Percentiles rank a stretch among this genome's conserved stretches.
These are phyloP conservation scores for Nigrospora oryzae DNA, from an alignment of 2,329 filamentous ascomycete genomes.

Conservation along the genomic window DNA sequence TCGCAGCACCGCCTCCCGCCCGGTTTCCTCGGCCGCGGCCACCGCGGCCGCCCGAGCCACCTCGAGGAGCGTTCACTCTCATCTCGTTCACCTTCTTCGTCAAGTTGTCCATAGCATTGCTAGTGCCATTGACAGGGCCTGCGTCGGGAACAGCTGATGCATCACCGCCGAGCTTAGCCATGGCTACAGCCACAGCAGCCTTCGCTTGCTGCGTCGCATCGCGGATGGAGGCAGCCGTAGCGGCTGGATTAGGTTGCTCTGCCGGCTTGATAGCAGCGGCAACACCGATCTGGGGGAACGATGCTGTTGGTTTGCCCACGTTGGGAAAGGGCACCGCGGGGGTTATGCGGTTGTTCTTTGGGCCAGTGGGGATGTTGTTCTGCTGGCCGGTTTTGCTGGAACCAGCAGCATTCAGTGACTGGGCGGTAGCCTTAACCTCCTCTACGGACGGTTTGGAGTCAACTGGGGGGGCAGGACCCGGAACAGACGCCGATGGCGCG, in stretches of 20 bases:
- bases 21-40: conserved; percentile 38
- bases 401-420: conserved; percentile 12
- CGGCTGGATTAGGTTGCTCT: conserved; percentile 24
- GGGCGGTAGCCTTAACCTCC: conserved; percentile 43
- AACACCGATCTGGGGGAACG: conserved; percentile 14
- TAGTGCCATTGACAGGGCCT: conserved; percentile 23
- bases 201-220: conserved; percentile 68
- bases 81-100: conserved; percentile 71
- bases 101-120: conserved; percentile 58
- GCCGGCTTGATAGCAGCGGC: conserved; percentile 24
- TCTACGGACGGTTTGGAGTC: conserved; percentile 59
- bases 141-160: conserved; percentile 19
- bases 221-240: conserved; percentile 36
- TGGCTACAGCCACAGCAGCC: conserved; percentile 71
- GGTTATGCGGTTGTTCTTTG: conserved; percentile 45
- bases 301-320: conserved; percentile 22
- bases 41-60: conserved; percentile 36
- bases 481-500: conserved; percentile 28
- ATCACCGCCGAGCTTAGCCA: conserved; percentile 56
- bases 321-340: conserved; percentile 59
- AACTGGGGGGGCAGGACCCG: conserved; percentile 54
- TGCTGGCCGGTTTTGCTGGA: conserved; percentile 22
- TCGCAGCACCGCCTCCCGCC: conserved; percentile 35
- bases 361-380: conserved; percentile 36
- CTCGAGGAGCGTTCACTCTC: conserved; percentile 50